phyloP scores from a whole-genome alignment of 345 rosid genomes.

The Conringia planisiliqua region DNA sequence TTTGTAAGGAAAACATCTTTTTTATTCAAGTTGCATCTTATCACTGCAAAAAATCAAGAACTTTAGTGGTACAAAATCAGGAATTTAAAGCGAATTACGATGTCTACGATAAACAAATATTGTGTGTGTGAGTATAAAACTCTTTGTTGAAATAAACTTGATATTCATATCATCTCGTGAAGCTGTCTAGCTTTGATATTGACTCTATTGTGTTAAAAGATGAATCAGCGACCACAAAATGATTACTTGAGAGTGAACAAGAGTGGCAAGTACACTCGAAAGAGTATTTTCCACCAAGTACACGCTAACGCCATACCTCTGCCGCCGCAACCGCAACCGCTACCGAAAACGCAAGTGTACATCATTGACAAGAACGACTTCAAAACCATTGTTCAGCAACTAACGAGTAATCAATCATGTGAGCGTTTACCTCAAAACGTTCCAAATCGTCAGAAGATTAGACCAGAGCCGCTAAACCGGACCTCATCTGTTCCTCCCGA shows the following conservation, averaged over 20 bases:
- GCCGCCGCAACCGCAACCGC: constrained; percentile 55
- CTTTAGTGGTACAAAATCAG: constrained; percentile 1
- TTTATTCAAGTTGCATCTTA: background rate
- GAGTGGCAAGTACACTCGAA: background rate
- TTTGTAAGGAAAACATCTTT: background rate
- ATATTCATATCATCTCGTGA: background rate
- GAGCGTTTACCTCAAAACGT: constrained; percentile 61
- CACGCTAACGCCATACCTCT: constrained; percentile 45
- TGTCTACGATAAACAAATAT: background rate
- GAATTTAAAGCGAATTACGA: background rate
- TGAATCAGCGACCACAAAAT: constrained; percentile 15
- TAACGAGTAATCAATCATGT: constrained; percentile 61
- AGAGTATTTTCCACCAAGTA: constrained; percentile 61
- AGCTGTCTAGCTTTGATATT: constrained; percentile 4
- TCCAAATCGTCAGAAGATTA: constrained; percentile 37
- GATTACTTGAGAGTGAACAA: constrained; percentile 15
- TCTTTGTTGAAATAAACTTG: background rate
- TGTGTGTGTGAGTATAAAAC: background rate
- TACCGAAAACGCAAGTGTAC: constrained; percentile 47
- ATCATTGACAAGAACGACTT: constrained; percentile 83
- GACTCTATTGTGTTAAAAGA: background rate
- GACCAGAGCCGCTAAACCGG: constrained; percentile 29
- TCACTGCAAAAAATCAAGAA: constrained; percentile 18
- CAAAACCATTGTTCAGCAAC: constrained; percentile 71
- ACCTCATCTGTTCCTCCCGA: constrained; percentile 36